A percentile compares a stretch with the other conserved stretches of the same genome.
phyloP scores from a whole-genome alignment of 768 basidiomycete genomes.

The Suillus subluteus region DNA sequence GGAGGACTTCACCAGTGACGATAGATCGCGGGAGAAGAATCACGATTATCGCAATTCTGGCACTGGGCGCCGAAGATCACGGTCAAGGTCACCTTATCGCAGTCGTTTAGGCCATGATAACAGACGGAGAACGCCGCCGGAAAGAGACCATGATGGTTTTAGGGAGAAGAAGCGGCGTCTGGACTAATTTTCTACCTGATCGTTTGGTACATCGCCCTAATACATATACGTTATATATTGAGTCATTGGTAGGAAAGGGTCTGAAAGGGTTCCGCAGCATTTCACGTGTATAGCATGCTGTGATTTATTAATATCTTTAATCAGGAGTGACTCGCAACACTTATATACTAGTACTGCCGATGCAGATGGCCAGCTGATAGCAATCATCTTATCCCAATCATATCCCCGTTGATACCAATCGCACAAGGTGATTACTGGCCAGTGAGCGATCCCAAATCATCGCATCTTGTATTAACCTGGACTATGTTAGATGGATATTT shows the following conservation, averaged over 20 bases:
- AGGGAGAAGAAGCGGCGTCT: slow-evolving; percentile 61
- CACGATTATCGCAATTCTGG: slow-evolving; percentile 20
- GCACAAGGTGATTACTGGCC: slow-evolving; percentile 23
- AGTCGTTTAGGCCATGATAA: slow-evolving; percentile 19
- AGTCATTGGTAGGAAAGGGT: slow-evolving; percentile 7
- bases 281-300: not conserved
- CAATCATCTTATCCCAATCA: not conserved
- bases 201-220: not conserved
- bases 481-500: slow-evolving; percentile 36
- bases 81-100: slow-evolving; percentile 38
- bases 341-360: slow-evolving; percentile 2
- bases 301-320: slow-evolving; percentile 6
- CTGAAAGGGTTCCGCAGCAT: not conserved
- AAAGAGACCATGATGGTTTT: slow-evolving; percentile 39
- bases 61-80: slow-evolving; percentile 26
- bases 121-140: slow-evolving; percentile 19
- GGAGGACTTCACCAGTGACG: slow-evolving; percentile 26
- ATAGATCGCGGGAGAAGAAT: slow-evolving; percentile 23
- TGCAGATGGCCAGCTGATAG: not conserved
- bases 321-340: not conserved
- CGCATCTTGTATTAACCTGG: not conserved
- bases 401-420: slow-evolving; percentile 6
- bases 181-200: slow-evolving; percentile 39
- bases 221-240: not conserved
- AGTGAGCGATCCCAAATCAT: not conserved